phyloP scores from a whole-genome alignment of 1,284 basidiomycete genomes.

The Grifola frondosa region DNA sequence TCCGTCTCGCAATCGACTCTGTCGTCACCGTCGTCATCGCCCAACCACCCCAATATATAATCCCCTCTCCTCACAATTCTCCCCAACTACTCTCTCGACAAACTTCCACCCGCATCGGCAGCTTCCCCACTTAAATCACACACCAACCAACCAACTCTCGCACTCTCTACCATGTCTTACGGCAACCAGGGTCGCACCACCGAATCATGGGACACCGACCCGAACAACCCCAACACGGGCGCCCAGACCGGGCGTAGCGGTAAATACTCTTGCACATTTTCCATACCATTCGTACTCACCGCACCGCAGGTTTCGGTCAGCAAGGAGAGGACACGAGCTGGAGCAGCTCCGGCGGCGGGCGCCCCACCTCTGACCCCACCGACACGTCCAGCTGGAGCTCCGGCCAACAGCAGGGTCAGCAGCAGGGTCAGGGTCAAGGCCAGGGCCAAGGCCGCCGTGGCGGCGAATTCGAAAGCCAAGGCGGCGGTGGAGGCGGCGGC shows the following conservation, averaged over 20 bases:
- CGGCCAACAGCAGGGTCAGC: no score
- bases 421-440: slow-evolving; percentile 3
- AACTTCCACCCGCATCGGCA: no score
- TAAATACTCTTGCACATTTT: slow-evolving; percentile 1
- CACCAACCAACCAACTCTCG: no score
- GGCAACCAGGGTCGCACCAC: slow-evolving; percentile 14
- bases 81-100: not conserved
- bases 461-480: slow-evolving; percentile 4
- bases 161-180: slow-evolving; percentile 23
- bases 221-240: slow-evolving; percentile 18
- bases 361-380: slow-evolving; percentile 12
- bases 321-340: slow-evolving; percentile 3
- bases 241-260: slow-evolving; percentile 7
- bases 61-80: not conserved
- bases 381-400: slow-evolving; percentile 9
- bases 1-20: no score
- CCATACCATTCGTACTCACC: not conserved
- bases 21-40: no score
- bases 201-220: slow-evolving; percentile 22
- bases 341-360: slow-evolving; percentile 1
- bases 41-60: no score
- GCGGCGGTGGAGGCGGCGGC: slow-evolving; percentile 2
- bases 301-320: not conserved
- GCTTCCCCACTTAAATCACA: no score
- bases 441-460: not conserved